These are phyloP conservation scores for Fraxinus nigra DNA, from an alignment of 305 asterid species.

Conservation along the genomic window DNA sequence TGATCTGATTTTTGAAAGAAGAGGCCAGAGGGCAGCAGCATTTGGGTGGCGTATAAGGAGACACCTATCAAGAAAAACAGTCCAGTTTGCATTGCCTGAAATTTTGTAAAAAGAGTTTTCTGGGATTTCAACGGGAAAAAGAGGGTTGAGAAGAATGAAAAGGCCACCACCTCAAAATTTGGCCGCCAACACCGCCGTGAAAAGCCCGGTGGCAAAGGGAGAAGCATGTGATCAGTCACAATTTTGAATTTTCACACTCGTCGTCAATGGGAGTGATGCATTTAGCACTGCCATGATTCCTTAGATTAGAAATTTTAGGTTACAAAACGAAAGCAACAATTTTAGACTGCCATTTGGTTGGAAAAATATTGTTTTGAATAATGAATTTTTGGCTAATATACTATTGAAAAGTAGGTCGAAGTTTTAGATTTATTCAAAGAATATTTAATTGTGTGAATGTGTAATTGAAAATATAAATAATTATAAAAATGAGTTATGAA, in stretches of 20 bases:
- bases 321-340: too few relatives aligned
- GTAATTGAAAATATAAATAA: too few relatives aligned
- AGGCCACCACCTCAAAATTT: constrained; percentile 26
- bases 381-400: too few relatives aligned
- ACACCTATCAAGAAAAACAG: constrained; percentile 55
- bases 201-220: background rate
- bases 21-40: constrained; percentile 52
- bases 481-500: too few relatives aligned
- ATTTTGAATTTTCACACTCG: background rate
- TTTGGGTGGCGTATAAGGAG: constrained; percentile 70
- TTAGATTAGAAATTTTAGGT: too few relatives aligned
- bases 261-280: background rate
- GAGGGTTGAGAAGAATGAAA: constrained; percentile 32
- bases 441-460: too few relatives aligned
- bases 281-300: background rate
- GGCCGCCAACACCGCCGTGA: constrained; percentile 10
- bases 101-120: background rate
- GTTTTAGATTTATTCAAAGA: too few relatives aligned
- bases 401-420: too few relatives aligned
- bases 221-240: background rate
- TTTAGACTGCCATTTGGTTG: too few relatives aligned
- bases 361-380: too few relatives aligned
- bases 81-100: constrained; percentile 62
- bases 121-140: constrained; percentile 16
- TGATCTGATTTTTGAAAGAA: constrained; percentile 36